Conservation (phyloP, 495 filamentous ascomycete genomes). For the Aspergillus kassunensis region DNA sequence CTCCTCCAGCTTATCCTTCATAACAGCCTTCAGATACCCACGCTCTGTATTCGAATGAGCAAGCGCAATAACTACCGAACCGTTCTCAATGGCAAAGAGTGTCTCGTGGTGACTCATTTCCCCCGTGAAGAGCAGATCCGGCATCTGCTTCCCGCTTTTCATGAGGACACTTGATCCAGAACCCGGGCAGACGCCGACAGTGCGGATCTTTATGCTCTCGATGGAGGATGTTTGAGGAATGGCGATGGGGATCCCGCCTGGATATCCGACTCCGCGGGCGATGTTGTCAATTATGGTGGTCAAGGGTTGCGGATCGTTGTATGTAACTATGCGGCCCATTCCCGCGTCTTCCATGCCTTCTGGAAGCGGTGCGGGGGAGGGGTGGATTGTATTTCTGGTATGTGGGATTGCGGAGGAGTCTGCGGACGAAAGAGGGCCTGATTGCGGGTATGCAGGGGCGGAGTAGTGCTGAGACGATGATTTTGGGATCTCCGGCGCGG, state of each 20-base stretch:
- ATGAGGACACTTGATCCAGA: slow-evolving; percentile 73
- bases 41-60: slow-evolving; percentile 92
- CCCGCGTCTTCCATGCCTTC: slow-evolving; percentile 64
- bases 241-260: slow-evolving; percentile 62
- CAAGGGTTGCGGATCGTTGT: slow-evolving; percentile 55
- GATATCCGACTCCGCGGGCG: slow-evolving; percentile 54
- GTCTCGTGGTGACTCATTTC: slow-evolving; percentile 93
- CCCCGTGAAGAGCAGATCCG: slow-evolving; percentile 82
- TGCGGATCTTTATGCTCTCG: slow-evolving; percentile 53
- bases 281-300: slow-evolving; percentile 60
- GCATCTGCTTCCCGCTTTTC: slow-evolving; percentile 45
- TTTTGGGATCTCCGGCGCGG: slow-evolving; percentile 5
- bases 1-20: slow-evolving; percentile 60
- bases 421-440: slow-evolving; percentile 21
- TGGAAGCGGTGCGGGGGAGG: slow-evolving; percentile 40
- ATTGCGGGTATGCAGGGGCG: slow-evolving; percentile 38
- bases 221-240: slow-evolving; percentile 56
- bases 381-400: slow-evolving; percentile 50
- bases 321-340: slow-evolving; percentile 70
- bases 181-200: slow-evolving; percentile 74
- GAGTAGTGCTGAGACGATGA: slow-evolving; percentile 34
- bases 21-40: slow-evolving; percentile 66
- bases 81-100: slow-evolving; percentile 78
- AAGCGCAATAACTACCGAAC: slow-evolving; percentile 76
- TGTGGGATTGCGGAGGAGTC: slow-evolving; percentile 34